phyloP scores from a whole-genome alignment of 768 basidiomycete genomes.

The Pleurotus salmoneostramineus region DNA sequence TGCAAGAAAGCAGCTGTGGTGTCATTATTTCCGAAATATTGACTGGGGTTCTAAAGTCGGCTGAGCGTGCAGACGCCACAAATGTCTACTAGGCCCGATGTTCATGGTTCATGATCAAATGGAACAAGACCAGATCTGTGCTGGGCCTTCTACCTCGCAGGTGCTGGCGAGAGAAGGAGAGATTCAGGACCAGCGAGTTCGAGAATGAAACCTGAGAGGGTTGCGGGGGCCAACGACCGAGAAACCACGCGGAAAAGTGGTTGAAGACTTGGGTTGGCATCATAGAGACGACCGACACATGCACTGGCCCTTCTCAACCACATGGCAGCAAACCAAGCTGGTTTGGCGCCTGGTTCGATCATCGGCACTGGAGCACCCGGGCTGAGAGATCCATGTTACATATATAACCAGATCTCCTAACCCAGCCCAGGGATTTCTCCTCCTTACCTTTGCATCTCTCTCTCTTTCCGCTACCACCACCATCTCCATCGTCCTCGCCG shows the following conservation, averaged over 20 bases:
- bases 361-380: background rate
- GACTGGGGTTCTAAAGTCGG: background rate
- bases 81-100: conserved; percentile 1
- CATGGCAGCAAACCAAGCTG: conserved; percentile 3
- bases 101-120: background rate
- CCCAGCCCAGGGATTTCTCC: background rate
- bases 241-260: conserved; percentile 5
- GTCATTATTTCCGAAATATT: background rate
- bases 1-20: background rate
- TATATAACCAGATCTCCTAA: conserved; percentile 10
- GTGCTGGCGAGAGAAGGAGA: background rate
- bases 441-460: background rate
- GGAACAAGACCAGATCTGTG: conserved; percentile 5
- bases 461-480: background rate
- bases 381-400: background rate
- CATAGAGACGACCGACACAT: conserved; percentile 4
- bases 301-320: background rate
- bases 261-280: background rate
- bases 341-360: background rate
- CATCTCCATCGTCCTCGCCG: background rate
- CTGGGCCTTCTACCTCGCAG: too few species aligned
- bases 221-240: background rate
- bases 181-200: conserved; percentile 1
- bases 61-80: conserved; percentile 3
- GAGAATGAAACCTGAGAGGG: conserved; percentile 6